phyloP scores from a whole-genome alignment of 2,329 filamentous ascomycete species.

The Coniella vitis region DNA sequence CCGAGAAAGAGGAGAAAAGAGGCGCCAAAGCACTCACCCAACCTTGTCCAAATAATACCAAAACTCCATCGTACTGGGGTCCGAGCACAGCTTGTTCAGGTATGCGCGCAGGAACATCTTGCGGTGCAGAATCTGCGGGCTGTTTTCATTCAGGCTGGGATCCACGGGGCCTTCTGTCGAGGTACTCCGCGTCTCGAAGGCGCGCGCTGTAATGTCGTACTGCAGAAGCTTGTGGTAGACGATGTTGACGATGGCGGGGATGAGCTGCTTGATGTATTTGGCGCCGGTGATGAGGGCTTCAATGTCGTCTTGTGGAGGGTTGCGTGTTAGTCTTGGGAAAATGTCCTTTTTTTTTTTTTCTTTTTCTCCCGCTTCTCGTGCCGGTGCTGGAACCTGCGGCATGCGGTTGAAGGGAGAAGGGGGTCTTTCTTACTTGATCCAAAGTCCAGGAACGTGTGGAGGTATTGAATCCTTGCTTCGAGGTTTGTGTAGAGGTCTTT shows the following conservation, averaged over 20 bases:
- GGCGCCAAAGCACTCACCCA: constrained; percentile 55
- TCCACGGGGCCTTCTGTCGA: constrained; percentile 63
- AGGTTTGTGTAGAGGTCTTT: constrained; percentile 66
- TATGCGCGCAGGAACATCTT: constrained; percentile 77
- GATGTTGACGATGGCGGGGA: constrained; percentile 76
- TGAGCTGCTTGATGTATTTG: constrained; percentile 75
- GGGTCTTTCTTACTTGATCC: constrained; percentile 60
- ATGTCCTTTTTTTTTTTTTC: too few relatives aligned
- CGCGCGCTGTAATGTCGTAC: constrained; percentile 75
- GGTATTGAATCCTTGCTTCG: constrained; percentile 62
- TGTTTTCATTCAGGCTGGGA: constrained; percentile 56
- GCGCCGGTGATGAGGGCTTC: constrained; percentile 61
- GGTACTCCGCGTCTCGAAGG: constrained; percentile 58
- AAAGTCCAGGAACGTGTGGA: constrained; percentile 72
- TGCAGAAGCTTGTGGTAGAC: constrained; percentile 69
- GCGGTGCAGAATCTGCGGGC: constrained; percentile 67
- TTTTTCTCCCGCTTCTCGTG: too few relatives aligned
- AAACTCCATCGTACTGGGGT: constrained; percentile 68
- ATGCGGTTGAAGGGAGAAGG: background rate
- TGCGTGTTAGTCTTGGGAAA: background rate
- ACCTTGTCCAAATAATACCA: constrained; percentile 84
- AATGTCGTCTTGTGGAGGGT: constrained; percentile 58
- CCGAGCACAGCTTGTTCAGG: constrained; percentile 65
- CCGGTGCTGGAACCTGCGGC: too few relatives aligned
- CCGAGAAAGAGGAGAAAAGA: too few relatives aligned